Percentiles rank a stretch among this genome's conserved stretches.
phyloP scores from a whole-genome alignment of 2,329 filamentous ascomycete species.

The Alternaria triticina region DNA sequence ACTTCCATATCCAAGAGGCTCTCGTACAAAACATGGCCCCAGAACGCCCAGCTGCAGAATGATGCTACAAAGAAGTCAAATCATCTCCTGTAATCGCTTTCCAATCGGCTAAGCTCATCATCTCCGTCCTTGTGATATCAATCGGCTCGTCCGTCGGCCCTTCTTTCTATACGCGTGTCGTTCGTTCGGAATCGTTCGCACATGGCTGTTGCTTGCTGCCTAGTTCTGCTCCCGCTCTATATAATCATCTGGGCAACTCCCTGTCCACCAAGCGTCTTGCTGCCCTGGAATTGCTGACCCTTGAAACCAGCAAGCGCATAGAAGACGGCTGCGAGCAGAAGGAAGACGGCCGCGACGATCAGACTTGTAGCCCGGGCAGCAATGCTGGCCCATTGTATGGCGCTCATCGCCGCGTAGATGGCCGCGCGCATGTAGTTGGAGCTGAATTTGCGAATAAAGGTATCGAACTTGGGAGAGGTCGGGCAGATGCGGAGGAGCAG shows the following conservation, averaged over 20 bases:
- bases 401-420: conserved; percentile 81
- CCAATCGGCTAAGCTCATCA: background rate
- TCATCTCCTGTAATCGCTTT: conserved; percentile 1
- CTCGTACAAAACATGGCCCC: conserved; percentile 5
- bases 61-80: conserved; percentile 32
- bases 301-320: conserved; percentile 81
- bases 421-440: conserved; percentile 96
- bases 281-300: conserved; percentile 85
- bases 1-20: conserved; percentile 8
- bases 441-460: conserved; percentile 86
- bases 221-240: conserved; percentile 19
- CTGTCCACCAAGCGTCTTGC: conserved; percentile 93
- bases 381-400: conserved; percentile 84
- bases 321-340: conserved; percentile 78
- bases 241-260: conserved; percentile 99
- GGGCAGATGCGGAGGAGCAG: conserved; percentile 97
- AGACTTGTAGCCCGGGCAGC: conserved; percentile 69
- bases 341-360: conserved; percentile 83
- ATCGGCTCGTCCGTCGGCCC: background rate
- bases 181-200: conserved; percentile 1
- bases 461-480: conserved; percentile 87
- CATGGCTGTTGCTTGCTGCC: background rate
- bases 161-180: background rate
- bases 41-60: conserved; percentile 41
- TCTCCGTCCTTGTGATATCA: background rate